Percentiles rank a stretch among this genome's conserved stretches.
These are phyloP conservation scores for Diddensiella transvaalensis DNA, from an alignment of 805 yeast genomes.

Conservation along the genomic window DNA sequence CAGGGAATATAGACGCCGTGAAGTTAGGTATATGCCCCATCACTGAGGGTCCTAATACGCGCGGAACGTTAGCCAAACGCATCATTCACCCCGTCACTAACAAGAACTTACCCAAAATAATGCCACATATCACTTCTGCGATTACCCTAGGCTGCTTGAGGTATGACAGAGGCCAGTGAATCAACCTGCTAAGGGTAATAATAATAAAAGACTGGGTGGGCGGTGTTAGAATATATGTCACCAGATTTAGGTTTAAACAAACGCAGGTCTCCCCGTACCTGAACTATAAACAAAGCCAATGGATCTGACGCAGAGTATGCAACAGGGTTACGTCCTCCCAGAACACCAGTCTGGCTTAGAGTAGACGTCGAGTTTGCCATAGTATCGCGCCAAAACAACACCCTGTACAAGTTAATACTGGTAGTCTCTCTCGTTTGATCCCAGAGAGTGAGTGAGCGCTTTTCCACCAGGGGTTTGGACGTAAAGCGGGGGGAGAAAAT, in stretches of 20 bases:
- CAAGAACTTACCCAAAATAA: constrained; percentile 53
- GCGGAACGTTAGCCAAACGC: neutral
- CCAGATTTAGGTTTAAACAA: too few species aligned
- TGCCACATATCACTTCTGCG: constrained; percentile 77
- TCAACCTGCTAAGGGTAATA: constrained; percentile 52
- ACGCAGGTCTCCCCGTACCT: constrained; percentile 39
- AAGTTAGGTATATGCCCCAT: constrained; percentile 69
- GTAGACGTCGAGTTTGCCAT: constrained; percentile 5
- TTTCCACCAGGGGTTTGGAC: too few species aligned
- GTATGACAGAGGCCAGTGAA: constrained; percentile 57
- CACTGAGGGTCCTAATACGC: constrained; percentile 50
- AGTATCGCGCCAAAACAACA: too few species aligned
- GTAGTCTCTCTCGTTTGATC: too few species aligned
- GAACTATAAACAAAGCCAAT: constrained; percentile 65
- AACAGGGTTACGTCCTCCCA: constrained; percentile 70
- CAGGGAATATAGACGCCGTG: constrained; percentile 61
- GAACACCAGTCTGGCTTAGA: constrained; percentile 50
- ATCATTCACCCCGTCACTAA: too few species aligned
- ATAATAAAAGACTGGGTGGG: constrained; percentile 37
- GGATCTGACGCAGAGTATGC: constrained; percentile 57
- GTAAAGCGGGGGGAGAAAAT: too few species aligned
- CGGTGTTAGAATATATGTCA: too few species aligned
- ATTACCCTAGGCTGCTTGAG: constrained; percentile 76
- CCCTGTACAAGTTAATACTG: too few species aligned
- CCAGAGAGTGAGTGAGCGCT: too few species aligned